phyloP scores from a whole-genome alignment of 2,329 filamentous ascomycete genomes.

The Pestalotiopsis sp. region DNA sequence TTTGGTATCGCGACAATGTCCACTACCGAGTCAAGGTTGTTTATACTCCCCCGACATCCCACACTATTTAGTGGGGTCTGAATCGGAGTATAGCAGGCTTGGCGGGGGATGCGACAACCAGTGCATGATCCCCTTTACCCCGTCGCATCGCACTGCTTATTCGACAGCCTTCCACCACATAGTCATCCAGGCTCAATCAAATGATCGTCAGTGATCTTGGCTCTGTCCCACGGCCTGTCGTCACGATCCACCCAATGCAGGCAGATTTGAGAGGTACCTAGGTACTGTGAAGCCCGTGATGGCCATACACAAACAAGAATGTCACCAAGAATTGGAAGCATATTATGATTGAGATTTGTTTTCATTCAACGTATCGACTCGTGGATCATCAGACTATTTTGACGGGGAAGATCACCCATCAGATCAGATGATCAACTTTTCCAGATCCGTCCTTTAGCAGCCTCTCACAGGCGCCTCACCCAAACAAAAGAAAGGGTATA shows the following conservation, averaged over 20 bases:
- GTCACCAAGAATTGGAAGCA: neutral
- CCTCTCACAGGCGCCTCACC: neutral
- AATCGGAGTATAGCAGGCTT: neutral
- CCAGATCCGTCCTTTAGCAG: neutral
- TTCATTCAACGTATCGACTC: neutral
- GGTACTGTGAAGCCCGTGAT: too few species aligned
- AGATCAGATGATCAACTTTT: neutral
- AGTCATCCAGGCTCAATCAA: too few species aligned
- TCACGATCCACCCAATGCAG: too few species aligned
- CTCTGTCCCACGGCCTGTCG: too few species aligned
- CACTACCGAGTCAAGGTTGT: neutral
- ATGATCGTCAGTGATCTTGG: too few species aligned
- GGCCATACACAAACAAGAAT: neutral
- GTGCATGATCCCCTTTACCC: neutral
- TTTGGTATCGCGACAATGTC: neutral
- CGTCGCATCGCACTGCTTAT: too few species aligned
- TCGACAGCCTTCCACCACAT: too few species aligned
- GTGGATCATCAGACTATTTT: neutral
- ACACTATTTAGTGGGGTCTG: neutral
- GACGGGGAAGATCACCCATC: neutral
- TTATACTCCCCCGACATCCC: neutral
- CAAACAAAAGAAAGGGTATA: neutral
- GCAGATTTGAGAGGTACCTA: too few species aligned
- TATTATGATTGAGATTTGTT: neutral
- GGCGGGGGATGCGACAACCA: neutral